Base-by-base conservation (phyloP, 148 eudicot species). In the Amaranthus hypochondriacus region DNA sequence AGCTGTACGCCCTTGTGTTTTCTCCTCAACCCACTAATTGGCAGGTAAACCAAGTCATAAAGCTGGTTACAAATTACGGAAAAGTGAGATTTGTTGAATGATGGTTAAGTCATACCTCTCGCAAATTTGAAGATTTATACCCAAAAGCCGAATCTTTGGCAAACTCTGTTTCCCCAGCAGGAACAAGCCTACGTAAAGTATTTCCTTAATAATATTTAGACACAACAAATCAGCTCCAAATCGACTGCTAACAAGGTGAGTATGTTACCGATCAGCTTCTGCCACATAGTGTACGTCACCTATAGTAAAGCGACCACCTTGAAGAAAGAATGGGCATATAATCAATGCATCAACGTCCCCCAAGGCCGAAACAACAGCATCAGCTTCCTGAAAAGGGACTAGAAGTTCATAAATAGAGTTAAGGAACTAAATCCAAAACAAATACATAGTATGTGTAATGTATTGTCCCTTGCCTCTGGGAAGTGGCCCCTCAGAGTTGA, bases 61-160 rank as follows among this genome's bases (percentile, higher is more conserved):
- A 44, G 59, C 42, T 48, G 66, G 46, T 66, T 21, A 58, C 63
- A 9, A 53, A 55, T 49, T 56, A 47, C 52, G 72, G 0, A 28
- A 28, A 28, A 68, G 65, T 21, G 14, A 58, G 52, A 52, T 46
- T 6, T 21, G 8, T 62, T 55, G 0, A 56, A 9, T 56, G 68
- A 58, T 62, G 54, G 39, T 76, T 66, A 72, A 77, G 70, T n/a
- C 68, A 76, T 53, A 92, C 99, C 97, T 92, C 97, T 51, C 89
- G 85, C 47, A 96, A 90, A 81, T 96, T 96, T 72, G 99, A 96
- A 71, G 90, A 89, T 81, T 86, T 92, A 69, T 92, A 96, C 48
- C 99, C 99, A 87, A 96, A 96, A 60, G 92, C 76, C 73, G 97
- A 91, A 86, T 96, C 99, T 82, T 89, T 96, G 56, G 99, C 94